These are phyloP conservation scores for Fusarium beomiforme DNA, from an alignment of 2,329 filamentous ascomycete genomes.

Conservation along the genomic window DNA sequence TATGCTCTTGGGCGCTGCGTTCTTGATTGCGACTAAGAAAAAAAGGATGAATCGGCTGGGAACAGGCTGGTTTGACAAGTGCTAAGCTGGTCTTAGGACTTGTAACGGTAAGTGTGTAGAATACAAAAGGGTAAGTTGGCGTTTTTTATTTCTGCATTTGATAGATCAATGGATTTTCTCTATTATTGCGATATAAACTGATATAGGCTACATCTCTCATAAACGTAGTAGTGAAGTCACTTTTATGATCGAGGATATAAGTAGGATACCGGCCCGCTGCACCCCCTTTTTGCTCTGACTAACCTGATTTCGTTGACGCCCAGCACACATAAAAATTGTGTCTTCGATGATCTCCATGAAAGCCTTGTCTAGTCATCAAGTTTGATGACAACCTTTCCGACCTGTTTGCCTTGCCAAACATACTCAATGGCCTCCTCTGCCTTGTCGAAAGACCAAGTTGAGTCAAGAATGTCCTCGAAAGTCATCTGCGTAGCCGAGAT, in stretches of 20 bases:
- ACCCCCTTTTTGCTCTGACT: background rate
- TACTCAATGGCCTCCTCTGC: slow-evolving; percentile 54
- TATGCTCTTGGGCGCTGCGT: slow-evolving; percentile 53
- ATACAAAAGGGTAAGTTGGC: background rate
- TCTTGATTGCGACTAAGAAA: slow-evolving; percentile 52
- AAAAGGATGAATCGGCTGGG: slow-evolving; percentile 52
- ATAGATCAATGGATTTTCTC: background rate
- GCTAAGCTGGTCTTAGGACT: slow-evolving; percentile 35
- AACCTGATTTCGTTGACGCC: background rate
- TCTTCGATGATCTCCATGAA: background rate
- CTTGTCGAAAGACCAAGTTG: slow-evolving; percentile 50
- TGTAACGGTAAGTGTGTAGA: background rate
- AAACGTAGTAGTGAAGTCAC: background rate
- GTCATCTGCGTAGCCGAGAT: slow-evolving; percentile 48
- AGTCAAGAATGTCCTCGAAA: slow-evolving; percentile 53
- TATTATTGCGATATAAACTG: background rate
- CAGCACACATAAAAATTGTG: background rate
- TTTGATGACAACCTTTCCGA: slow-evolving; percentile 53
- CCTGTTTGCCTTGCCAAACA: slow-evolving; percentile 54
- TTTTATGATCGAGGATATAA: background rate
- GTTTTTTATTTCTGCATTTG: background rate
- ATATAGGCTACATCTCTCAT: background rate
- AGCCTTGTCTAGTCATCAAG: background rate
- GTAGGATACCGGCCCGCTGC: too few species aligned
- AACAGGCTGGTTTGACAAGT: slow-evolving; percentile 53